Evolutionary conservation across 345 rosid genomes (phyloP).

Genomic region (Eucalyptus coolabah): DNA sequence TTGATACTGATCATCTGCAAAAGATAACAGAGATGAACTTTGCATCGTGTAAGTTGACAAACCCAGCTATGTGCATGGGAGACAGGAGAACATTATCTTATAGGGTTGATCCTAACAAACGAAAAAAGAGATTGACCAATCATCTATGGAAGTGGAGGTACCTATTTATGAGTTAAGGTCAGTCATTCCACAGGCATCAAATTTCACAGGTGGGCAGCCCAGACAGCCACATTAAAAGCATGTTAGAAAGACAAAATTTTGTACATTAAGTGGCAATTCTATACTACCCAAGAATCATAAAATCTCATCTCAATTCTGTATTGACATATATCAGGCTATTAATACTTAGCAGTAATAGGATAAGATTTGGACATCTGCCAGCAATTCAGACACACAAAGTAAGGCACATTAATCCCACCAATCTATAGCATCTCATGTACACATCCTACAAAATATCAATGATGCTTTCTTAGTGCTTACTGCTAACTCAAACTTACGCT

Average conservation of each 20-base stretch:
- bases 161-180: neutral
- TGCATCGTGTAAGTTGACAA: neutral
- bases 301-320: neutral
- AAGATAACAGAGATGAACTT: neutral
- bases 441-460: neutral
- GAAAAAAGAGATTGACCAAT: neutral
- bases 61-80: neutral
- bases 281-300: neutral
- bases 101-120: neutral
- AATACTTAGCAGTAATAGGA: neutral
- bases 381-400: neutral
- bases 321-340: neutral
- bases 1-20: neutral
- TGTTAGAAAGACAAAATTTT: neutral
- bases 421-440: neutral
- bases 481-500: neutral
- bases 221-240: neutral
- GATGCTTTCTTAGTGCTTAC: neutral
- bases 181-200: neutral
- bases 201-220: neutral
- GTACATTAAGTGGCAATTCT: neutral
- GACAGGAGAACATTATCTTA: neutral
- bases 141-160: neutral
- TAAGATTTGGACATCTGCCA: neutral
- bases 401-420: neutral